phyloP scores from a whole-genome alignment of 2,329 filamentous ascomycete species.

The Grosmannia clavigera region DNA sequence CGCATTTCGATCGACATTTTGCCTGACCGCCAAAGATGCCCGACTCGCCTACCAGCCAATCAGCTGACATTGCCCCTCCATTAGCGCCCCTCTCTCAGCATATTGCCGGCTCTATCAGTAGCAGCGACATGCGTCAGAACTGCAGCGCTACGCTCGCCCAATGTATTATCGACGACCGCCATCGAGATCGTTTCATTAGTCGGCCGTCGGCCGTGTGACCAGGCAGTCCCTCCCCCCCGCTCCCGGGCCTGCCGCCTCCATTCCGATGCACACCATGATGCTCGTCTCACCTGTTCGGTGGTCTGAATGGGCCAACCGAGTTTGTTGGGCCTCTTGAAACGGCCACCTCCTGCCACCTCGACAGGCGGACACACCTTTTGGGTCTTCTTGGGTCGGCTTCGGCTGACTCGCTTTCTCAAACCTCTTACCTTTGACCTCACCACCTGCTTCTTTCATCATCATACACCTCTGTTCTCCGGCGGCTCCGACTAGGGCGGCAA shows the following conservation, averaged over 20 bases:
- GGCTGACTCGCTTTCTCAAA: background rate
- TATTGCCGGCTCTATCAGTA: too few species aligned
- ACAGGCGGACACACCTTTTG: background rate
- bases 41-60: too few species aligned
- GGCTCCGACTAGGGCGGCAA: background rate
- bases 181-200: background rate
- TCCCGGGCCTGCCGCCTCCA: background rate
- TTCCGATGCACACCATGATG: background rate
- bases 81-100: too few species aligned
- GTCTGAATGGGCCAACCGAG: background rate
- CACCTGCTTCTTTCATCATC: background rate
- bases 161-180: background rate
- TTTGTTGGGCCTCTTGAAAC: background rate
- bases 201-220: background rate
- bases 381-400: too few species aligned
- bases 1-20: too few species aligned
- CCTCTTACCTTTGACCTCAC: background rate
- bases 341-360: background rate
- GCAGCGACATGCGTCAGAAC: too few species aligned
- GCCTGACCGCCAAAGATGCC: too few species aligned
- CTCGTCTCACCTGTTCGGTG: background rate
- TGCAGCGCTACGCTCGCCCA: too few species aligned
- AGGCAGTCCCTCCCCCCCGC: background rate
- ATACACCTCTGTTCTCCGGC: background rate
- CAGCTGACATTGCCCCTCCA: too few species aligned